These are phyloP conservation scores for Leishmania turanica DNA, from an alignment of 208 protist species.

Conservation along the genomic window DNA sequence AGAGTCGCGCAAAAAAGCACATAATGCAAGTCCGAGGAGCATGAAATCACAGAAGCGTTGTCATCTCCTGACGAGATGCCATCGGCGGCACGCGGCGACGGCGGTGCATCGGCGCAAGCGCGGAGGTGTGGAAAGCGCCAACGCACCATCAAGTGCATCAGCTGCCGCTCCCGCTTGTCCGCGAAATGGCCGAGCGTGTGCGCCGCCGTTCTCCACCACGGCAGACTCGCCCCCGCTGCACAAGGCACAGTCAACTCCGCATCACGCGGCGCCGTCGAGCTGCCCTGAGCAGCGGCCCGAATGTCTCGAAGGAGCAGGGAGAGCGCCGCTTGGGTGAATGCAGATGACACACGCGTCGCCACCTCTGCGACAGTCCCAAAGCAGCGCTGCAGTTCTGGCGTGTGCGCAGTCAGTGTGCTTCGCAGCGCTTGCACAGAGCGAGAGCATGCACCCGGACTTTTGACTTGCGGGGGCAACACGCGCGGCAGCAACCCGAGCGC, in stretches of 20 bases:
- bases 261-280: not conserved
- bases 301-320: constrained; percentile 17
- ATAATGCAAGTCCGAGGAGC: constrained; percentile 36
- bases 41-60: constrained; percentile 8
- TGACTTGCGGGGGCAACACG: not conserved
- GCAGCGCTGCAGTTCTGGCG: not conserved
- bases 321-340: constrained; percentile 7
- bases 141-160: constrained; percentile 43
- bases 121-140: constrained; percentile 48
- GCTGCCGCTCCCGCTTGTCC: constrained; percentile 22
- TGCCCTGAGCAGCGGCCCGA: constrained; percentile 10
- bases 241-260: not conserved
- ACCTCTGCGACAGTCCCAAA: constrained; percentile 14
- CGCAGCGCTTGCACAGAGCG: not conserved
- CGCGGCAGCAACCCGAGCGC: not conserved
- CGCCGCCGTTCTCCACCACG: constrained; percentile 7
- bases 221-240: not conserved
- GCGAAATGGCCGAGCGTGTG: constrained; percentile 10
- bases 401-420: not conserved
- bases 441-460: not conserved
- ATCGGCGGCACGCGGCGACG: not conserved
- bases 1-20: constrained; percentile 43
- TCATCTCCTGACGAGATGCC: constrained; percentile 10
- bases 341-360: not conserved
- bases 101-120: constrained; percentile 16